Percentiles rank a stretch among this genome's conserved stretches.
These are phyloP conservation scores for Phyllosticta capitalensis DNA, from an alignment of 2,329 filamentous ascomycete species.

Conservation along the genomic window DNA sequence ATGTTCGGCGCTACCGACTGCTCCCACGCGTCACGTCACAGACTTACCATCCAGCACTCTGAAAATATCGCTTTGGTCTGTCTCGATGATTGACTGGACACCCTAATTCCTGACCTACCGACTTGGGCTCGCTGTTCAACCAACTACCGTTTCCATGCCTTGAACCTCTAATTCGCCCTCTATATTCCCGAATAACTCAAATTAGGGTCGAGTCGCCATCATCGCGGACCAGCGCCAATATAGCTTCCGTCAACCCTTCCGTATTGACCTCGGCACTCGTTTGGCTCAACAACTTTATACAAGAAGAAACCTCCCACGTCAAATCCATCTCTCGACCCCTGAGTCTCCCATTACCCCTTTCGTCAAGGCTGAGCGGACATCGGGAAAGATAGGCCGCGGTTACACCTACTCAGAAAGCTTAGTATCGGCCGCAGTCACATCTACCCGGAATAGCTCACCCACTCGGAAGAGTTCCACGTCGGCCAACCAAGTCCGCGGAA, in stretches of 20 bases:
- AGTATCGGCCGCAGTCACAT: too few species aligned
- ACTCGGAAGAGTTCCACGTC: conserved; percentile 7
- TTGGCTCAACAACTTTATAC: conserved; percentile 6
- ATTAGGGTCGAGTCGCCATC: neutral
- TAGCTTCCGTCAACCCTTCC: conserved; percentile 4
- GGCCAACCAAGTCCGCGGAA: conserved; percentile 1
- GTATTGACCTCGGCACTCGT: conserved; percentile 8
- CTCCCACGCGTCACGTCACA: too few species aligned
- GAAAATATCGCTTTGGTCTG: too few species aligned
- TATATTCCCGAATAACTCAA: neutral
- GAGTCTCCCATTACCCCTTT: neutral
- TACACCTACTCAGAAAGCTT: conserved; percentile 2
- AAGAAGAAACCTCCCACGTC: conserved; percentile 8
- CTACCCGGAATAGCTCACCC: too few species aligned
- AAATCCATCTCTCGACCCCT: neutral
- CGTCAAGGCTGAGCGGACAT: neutral
- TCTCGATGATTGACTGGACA: too few species aligned
- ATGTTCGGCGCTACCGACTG: too few species aligned
- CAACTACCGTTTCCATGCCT: too few species aligned
- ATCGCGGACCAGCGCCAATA: neutral
- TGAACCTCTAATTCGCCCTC: too few species aligned
- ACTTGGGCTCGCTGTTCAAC: too few species aligned
- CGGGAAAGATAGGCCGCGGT: conserved; percentile 5
- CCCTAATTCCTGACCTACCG: too few species aligned
- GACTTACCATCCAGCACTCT: too few species aligned